phyloP scores from a whole-genome alignment of 306 rosid species.

The Vicia faba region DNA sequence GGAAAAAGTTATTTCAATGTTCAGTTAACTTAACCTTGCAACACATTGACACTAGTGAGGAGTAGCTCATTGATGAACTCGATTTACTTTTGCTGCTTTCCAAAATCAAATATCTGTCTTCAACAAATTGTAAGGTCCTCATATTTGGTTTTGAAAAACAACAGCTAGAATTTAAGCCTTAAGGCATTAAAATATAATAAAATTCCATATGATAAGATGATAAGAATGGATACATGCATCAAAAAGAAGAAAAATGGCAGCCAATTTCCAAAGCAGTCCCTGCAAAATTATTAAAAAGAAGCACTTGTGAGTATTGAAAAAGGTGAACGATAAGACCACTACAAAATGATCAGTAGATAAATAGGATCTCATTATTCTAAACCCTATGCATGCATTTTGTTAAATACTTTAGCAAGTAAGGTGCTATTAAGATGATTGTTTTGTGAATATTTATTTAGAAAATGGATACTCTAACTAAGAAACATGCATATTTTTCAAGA shows the following conservation, averaged over 20 bases:
- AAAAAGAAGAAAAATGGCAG: constrained; percentile 69
- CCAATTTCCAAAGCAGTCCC: constrained; percentile 70
- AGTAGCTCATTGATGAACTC: constrained; percentile 49
- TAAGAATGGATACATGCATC: constrained; percentile 75
- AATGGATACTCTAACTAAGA: no score
- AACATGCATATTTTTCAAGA: no score
- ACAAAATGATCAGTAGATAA: no score
- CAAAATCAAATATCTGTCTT: constrained; percentile 65
- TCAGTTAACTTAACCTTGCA: constrained; percentile 57
- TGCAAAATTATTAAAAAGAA: no score
- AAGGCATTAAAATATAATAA: constrained; percentile 20
- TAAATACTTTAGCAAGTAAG: no score
- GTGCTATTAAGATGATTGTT: no score
- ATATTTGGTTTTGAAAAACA: constrained; percentile 19
- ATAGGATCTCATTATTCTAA: no score
- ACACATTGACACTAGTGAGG: constrained; percentile 58
- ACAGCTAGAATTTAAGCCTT: no score
- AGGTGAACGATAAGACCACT: no score
- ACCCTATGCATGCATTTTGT: no score
- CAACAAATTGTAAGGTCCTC: constrained; percentile 51
- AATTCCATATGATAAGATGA: constrained; percentile 33
- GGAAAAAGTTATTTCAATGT: constrained; percentile 11
- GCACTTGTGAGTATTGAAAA: constrained; percentile 33
- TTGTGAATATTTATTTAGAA: no score
- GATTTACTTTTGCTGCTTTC: constrained; percentile 52